Conservation (phyloP, 2,329 filamentous ascomycete genomes). For the Lecanicillium sp. region DNA sequence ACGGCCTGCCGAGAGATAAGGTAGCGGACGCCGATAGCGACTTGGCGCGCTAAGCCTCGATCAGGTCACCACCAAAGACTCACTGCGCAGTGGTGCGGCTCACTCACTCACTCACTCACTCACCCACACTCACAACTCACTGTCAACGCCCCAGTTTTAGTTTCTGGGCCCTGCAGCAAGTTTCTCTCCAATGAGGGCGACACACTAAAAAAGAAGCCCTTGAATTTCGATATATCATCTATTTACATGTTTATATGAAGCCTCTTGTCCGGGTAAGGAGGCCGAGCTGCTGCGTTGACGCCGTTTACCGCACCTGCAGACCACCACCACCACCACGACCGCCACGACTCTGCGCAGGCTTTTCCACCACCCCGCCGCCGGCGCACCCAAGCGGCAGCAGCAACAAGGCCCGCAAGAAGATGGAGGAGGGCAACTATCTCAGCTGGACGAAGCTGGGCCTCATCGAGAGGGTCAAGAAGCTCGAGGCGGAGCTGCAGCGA, state of each 20-base stretch:
- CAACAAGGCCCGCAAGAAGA: slow-evolving; percentile 23
- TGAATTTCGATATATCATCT: not conserved
- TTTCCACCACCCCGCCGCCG: slow-evolving; percentile 3
- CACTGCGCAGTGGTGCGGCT: no score
- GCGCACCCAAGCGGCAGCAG: slow-evolving; percentile 2
- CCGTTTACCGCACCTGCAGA: not conserved
- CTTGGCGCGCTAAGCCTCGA: not conserved
- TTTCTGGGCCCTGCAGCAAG: slow-evolving; percentile 2
- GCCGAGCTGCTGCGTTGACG: slow-evolving; percentile 7
- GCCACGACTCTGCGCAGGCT: no score
- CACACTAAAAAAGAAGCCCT: not conserved
- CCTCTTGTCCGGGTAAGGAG: not conserved
- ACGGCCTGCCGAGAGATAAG: slow-evolving; percentile 5
- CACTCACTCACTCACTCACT: no score
- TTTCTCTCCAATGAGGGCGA: slow-evolving; percentile 2
- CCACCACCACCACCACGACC: not conserved
- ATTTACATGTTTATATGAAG: slow-evolving; percentile 9
- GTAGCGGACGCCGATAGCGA: slow-evolving; percentile 6
- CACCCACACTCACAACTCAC: not conserved
- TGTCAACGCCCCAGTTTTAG: slow-evolving; percentile 10
- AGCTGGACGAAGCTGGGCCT: slow-evolving; percentile 64
- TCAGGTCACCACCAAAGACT: not conserved
- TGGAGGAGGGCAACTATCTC: slow-evolving; percentile 44
- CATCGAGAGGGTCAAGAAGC: slow-evolving; percentile 58
- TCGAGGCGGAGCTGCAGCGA: slow-evolving; percentile 61